These are phyloP conservation scores for Cytospora piceae DNA, from an alignment of 2,329 filamentous ascomycete species.

Conservation along the genomic window DNA sequence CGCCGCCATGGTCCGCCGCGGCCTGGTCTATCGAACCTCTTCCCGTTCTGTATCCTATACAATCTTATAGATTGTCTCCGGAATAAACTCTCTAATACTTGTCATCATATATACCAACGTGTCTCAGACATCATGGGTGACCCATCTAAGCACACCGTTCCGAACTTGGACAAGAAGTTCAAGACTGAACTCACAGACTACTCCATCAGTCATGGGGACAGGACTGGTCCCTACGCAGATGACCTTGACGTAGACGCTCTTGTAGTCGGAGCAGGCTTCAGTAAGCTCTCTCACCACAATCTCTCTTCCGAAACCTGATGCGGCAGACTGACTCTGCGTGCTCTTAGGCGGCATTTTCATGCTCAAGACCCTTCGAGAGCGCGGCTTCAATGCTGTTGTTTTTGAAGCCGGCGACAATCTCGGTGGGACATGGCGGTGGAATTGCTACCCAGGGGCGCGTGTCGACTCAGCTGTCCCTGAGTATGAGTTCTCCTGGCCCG, in stretches of 20 bases:
- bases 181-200: constrained; percentile 47
- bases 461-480: constrained; percentile 59
- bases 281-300: constrained; percentile 34
- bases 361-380: constrained; percentile 55
- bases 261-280: constrained; percentile 51
- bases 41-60: neutral
- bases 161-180: constrained; percentile 41
- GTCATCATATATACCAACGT: neutral
- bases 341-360: constrained; percentile 50
- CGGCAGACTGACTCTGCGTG: neutral
- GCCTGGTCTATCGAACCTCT: neutral
- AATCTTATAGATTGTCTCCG: neutral
- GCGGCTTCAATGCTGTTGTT: constrained; percentile 51
- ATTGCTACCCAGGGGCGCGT: constrained; percentile 57
- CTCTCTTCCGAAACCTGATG: neutral
- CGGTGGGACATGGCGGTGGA: constrained; percentile 61
- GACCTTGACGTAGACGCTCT: constrained; percentile 50
- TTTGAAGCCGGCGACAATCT: constrained; percentile 56
- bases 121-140: constrained; percentile 32
- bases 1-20: neutral
- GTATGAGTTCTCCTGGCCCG: constrained; percentile 58
- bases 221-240: constrained; percentile 46
- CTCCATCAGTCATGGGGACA: constrained; percentile 37
- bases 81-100: neutral
- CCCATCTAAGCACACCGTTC: constrained; percentile 11